Base-by-base conservation (phyloP, 805 yeast genomes). In the Saturnispora diversa region DNA sequence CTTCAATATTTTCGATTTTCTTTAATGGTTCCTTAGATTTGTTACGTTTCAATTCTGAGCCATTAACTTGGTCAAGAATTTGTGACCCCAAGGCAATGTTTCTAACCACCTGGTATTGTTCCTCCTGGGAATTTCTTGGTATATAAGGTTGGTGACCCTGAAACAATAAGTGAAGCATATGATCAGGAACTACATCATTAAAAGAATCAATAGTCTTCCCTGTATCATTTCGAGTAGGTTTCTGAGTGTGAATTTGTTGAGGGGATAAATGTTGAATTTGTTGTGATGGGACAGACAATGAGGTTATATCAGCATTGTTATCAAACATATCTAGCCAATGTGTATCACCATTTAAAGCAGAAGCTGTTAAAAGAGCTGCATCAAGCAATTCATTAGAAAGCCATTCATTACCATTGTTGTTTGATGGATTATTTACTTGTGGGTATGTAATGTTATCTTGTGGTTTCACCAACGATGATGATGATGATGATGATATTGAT, bases 291-390 rank as follows among this genome's bases (percentile, higher is more conserved):
- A 26, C 4, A 2, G 29, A 11, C 26, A 31, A 22, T 3, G 28
- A 10, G 7, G 28, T 24, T 11, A 39, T 11, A 11, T 39, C 42
- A 5, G 37, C 6, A 15, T 50, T 54, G 6, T 49, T 50, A 37
- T 65, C 62, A 61, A 74, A 66, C 51, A 75, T 64, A 37, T 77
- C 83, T 16, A 76, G 59, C 44, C 75, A 72, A 42, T 74, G 75
- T 4, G 75, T 67, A 44, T 74, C 80, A 36, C 79, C 78, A 43
- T 73, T 73, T 36, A 74, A 59, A 0, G 88, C 87, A 5, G 84
- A 80, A 0, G 87, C 87, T 0, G 87, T 79, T 45, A 81, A 60
- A 21, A 81, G 59, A 0, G 86, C 87, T 50, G 81, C 87, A 47
- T 78, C 85, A 38, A 82, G 56, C 34, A 81, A 63, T 52, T 81